phyloP scores from a whole-genome alignment of 2,329 filamentous ascomycete species.

The Sclerotinia borealis region DNA sequence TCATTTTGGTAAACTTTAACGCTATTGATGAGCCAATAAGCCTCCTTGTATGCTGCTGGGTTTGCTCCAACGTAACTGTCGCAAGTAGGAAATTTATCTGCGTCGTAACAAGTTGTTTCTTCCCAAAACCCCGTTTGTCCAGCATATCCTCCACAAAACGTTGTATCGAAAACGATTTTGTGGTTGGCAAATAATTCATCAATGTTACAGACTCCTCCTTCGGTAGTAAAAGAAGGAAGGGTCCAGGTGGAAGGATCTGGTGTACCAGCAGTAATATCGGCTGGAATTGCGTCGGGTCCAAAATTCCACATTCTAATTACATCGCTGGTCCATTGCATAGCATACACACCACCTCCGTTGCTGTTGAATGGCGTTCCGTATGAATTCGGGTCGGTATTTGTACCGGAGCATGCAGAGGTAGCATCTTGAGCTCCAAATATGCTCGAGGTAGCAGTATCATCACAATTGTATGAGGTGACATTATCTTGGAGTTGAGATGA shows the following conservation, averaged over 20 bases:
- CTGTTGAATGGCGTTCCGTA: slow-evolving; percentile 58
- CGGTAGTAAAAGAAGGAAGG: slow-evolving; percentile 57
- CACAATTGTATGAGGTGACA: slow-evolving; percentile 21
- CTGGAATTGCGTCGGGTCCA: slow-evolving; percentile 54
- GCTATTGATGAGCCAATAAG: slow-evolving; percentile 28
- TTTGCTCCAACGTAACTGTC: slow-evolving; percentile 26
- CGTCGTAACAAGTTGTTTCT: slow-evolving; percentile 36
- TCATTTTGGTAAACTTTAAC: slow-evolving; percentile 25
- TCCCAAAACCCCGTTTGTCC: slow-evolving; percentile 48
- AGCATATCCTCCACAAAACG: slow-evolving; percentile 68
- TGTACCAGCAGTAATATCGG: slow-evolving; percentile 48
- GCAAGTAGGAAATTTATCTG: slow-evolving; percentile 33
- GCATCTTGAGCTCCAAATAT: slow-evolving; percentile 37
- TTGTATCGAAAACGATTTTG: slow-evolving; percentile 65
- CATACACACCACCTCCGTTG: slow-evolving; percentile 59
- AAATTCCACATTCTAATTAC: slow-evolving; percentile 75
- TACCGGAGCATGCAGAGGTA: slow-evolving; percentile 22
- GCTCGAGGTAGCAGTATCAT: slow-evolving; percentile 20
- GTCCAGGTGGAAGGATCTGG: slow-evolving; percentile 65
- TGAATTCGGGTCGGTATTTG: slow-evolving; percentile 38
- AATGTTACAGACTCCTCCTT: slow-evolving; percentile 57
- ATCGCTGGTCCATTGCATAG: slow-evolving; percentile 60
- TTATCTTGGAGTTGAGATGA: not conserved
- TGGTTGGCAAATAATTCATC: slow-evolving; percentile 60
- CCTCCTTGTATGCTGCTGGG: slow-evolving; percentile 21